A percentile compares a stretch with the other conserved stretches of the same genome.
Evolutionary conservation across 1,284 basidiomycete species (phyloP).

Genomic region (Termitomyces sp.): DNA sequence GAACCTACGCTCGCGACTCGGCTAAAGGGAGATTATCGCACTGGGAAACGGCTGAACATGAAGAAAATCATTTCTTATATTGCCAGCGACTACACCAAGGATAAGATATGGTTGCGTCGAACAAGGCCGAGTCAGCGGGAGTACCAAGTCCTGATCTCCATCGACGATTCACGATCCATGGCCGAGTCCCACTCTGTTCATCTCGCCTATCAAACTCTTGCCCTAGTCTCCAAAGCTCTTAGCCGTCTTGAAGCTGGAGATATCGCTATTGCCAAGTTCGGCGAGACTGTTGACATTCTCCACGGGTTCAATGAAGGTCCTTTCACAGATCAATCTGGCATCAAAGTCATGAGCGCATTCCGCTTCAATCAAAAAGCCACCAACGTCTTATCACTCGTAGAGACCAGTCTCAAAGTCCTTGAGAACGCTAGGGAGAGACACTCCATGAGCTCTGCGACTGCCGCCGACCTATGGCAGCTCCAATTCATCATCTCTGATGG

Average conservation of each 20-base stretch:
- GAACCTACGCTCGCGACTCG: constrained; percentile 94
- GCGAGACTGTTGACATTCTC: constrained; percentile 81
- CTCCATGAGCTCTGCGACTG: constrained; percentile 52
- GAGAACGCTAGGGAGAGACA: constrained; percentile 70
- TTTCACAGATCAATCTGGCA: constrained; percentile 78
- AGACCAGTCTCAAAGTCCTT: constrained; percentile 76
- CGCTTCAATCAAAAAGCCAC: constrained; percentile 90
- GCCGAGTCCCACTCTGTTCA: constrained; percentile 91
- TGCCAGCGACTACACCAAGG: constrained; percentile 98
- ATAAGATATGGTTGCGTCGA: constrained; percentile 98
- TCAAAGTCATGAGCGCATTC: constrained; percentile 80
- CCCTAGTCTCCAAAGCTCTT: constrained; percentile 87
- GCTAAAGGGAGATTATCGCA: constrained; percentile 95
- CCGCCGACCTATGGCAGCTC: constrained; percentile 92
- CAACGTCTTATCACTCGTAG: constrained; percentile 84
- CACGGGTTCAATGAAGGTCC: constrained; percentile 80
- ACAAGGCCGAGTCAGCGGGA: constrained; percentile 92
- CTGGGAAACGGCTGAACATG: constrained; percentile 98
- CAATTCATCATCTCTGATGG: constrained; percentile 99
- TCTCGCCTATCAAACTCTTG: constrained; percentile 92
- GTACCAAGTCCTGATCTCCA: constrained; percentile 92
- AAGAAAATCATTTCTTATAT: constrained; percentile 99
- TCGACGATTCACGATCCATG: constrained; percentile 98
- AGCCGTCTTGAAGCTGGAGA: constrained; percentile 94
- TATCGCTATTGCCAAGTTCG: constrained; percentile 89